A percentile compares a stretch with the other conserved stretches of the same genome.
These are phyloP conservation scores for Pseudogymnoascus sp. DNA, from an alignment of 2,329 filamentous ascomycete species.

Conservation along the genomic window DNA sequence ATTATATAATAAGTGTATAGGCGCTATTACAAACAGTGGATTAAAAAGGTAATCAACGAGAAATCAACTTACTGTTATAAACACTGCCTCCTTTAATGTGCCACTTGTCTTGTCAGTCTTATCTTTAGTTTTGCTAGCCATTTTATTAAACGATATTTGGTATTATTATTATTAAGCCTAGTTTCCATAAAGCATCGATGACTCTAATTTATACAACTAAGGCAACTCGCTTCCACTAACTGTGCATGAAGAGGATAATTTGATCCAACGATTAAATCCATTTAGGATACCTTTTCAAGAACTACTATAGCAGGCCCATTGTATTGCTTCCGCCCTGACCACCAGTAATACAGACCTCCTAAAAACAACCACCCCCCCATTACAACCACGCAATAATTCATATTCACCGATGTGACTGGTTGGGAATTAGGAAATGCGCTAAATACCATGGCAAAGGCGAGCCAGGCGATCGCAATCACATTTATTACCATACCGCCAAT, in stretches of 20 bases:
- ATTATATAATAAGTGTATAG: constrained; percentile 20
- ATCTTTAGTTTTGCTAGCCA: no score
- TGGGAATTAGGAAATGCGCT: neutral
- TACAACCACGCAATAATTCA: neutral
- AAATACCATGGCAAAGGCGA: neutral
- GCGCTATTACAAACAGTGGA: no score
- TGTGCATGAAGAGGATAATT: no score
- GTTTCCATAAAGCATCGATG: no score
- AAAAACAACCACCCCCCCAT: neutral
- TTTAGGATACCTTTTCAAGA: neutral
- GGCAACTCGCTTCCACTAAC: no score
- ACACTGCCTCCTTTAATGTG: no score
- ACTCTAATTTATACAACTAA: no score
- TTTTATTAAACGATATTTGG: no score
- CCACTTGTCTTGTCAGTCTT: no score
- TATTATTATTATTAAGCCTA: no score
- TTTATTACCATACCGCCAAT: neutral
- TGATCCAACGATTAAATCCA: neutral
- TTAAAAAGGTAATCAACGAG: no score
- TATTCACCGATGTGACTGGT: neutral
- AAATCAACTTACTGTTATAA: no score
- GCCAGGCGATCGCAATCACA: neutral
- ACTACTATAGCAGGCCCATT: neutral
- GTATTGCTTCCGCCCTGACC: neutral
- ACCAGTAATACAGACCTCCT: neutral